Evolutionary conservation across 495 filamentous ascomycete species (phyloP).

Genomic region (Rostrohypoxylon terebratum): DNA sequence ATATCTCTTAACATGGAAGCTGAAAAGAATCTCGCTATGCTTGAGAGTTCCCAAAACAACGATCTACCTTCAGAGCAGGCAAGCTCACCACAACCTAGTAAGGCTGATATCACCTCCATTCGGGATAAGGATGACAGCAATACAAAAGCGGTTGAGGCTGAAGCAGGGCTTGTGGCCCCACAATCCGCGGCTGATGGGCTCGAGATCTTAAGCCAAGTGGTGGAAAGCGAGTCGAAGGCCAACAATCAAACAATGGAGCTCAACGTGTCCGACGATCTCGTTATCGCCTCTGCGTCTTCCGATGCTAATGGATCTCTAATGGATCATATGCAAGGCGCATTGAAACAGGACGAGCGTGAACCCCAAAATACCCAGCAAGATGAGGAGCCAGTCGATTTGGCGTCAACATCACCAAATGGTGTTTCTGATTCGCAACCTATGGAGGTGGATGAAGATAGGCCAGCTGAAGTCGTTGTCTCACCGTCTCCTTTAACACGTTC

Average conservation of each 20-base stretch:
- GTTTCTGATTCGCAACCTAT: background rate
- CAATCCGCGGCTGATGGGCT: conserved; percentile 46
- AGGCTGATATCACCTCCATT: background rate
- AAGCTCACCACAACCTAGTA: conserved; percentile 4
- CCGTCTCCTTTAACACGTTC: conserved; percentile 40
- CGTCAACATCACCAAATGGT: conserved; percentile 10
- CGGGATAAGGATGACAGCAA: conserved; percentile 17
- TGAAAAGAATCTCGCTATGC: background rate
- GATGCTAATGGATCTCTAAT: conserved; percentile 5
- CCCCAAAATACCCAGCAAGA: conserved; percentile 30
- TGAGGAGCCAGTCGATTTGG: conserved; percentile 35
- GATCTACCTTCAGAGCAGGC: background rate
- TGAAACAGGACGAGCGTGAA: conserved; percentile 24
- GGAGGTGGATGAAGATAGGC: conserved; percentile 3
- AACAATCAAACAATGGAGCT: conserved; percentile 31
- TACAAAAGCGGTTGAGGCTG: conserved; percentile 27
- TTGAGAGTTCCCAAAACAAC: conserved; percentile 1
- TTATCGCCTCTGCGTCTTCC: background rate
- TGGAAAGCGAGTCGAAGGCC: conserved; percentile 36
- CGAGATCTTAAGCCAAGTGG: conserved; percentile 42
- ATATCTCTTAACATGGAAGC: conserved; percentile 1
- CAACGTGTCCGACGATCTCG: conserved; percentile 15
- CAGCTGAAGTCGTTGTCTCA: conserved; percentile 11
- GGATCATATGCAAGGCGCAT: background rate
- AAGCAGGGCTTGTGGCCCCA: conserved; percentile 12